Conservation (phyloP, 306 rosid genomes). For the Gastrolobium bilobum region DNA sequence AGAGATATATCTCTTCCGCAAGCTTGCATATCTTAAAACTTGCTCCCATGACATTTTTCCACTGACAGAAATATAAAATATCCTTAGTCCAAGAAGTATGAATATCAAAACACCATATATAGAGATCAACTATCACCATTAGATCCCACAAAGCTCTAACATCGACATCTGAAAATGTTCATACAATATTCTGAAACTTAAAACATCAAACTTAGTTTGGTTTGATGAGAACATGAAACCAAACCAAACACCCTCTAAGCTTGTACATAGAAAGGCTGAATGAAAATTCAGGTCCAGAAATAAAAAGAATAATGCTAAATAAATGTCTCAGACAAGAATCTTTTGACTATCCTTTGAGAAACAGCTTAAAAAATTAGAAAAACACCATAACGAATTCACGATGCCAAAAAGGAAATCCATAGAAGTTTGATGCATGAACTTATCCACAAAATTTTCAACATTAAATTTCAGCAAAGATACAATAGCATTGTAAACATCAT, state of each 20-base stretch:
- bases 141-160: slow-evolving; percentile 37
- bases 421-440: too few relatives aligned
- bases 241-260: slow-evolving; percentile 29
- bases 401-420: neutral
- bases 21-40: slow-evolving; percentile 83
- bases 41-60: slow-evolving; percentile 98
- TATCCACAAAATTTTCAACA: neutral
- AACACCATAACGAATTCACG: neutral
- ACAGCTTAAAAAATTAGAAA: neutral
- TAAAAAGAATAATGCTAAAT: slow-evolving; percentile 16
- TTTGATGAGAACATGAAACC: slow-evolving; percentile 24
- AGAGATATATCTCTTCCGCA: slow-evolving; percentile 86
- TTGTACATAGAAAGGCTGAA: neutral
- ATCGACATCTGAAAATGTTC: slow-evolving; percentile 11
- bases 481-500: too few relatives aligned
- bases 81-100: slow-evolving; percentile 45
- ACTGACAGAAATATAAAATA: slow-evolving; percentile 64
- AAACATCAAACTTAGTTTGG: slow-evolving; percentile 15
- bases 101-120: slow-evolving; percentile 31
- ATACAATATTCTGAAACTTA: slow-evolving; percentile 29
- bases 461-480: neutral
- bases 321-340: neutral
- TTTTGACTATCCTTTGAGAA: neutral
- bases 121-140: slow-evolving; percentile 35
- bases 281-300: slow-evolving; percentile 22